Percentiles rank a stretch among this genome's conserved stretches.
These are phyloP conservation scores for Leccinum subrobustum DNA, from an alignment of 1,284 basidiomycete species.

Conservation along the genomic window DNA sequence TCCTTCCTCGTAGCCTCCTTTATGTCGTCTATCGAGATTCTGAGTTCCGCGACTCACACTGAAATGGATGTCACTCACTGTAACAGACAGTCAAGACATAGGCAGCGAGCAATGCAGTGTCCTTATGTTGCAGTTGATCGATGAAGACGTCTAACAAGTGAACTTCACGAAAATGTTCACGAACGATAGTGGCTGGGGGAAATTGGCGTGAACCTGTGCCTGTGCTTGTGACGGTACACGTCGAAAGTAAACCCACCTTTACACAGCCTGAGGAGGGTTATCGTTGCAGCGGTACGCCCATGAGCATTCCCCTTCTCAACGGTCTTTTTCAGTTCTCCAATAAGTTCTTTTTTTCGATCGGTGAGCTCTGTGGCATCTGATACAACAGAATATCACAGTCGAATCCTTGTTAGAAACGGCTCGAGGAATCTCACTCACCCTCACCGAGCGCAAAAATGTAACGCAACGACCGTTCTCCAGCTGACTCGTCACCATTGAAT, in stretches of 20 bases:
- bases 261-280: slow-evolving; percentile 21
- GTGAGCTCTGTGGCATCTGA: slow-evolving; percentile 6
- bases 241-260: slow-evolving; percentile 8
- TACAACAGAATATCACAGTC: not conserved
- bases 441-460: slow-evolving; percentile 17
- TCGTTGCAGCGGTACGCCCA: slow-evolving; percentile 23
- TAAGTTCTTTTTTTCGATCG: slow-evolving; percentile 1
- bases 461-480: slow-evolving; percentile 1
- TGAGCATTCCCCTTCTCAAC: slow-evolving; percentile 1
- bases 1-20: slow-evolving; percentile 5
- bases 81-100: slow-evolving; percentile 15
- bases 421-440: slow-evolving; percentile 6
- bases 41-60: not conserved
- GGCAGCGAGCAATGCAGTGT: slow-evolving; percentile 13
- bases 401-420: not conserved
- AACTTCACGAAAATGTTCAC: slow-evolving; percentile 2
- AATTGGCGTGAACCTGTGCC: not conserved
- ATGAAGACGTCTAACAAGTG: slow-evolving; percentile 6
- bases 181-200: slow-evolving; percentile 7
- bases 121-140: slow-evolving; percentile 13
- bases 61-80: slow-evolving; percentile 6
- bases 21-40: slow-evolving; percentile 18
- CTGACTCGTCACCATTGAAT: not conserved
- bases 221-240: not conserved
- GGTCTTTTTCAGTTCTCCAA: slow-evolving; percentile 11